A percentile compares a stretch with the other conserved stretches of the same genome.
Conservation (phyloP, 2,329 filamentous ascomycete genomes). For the Saccharata proteae region DNA sequence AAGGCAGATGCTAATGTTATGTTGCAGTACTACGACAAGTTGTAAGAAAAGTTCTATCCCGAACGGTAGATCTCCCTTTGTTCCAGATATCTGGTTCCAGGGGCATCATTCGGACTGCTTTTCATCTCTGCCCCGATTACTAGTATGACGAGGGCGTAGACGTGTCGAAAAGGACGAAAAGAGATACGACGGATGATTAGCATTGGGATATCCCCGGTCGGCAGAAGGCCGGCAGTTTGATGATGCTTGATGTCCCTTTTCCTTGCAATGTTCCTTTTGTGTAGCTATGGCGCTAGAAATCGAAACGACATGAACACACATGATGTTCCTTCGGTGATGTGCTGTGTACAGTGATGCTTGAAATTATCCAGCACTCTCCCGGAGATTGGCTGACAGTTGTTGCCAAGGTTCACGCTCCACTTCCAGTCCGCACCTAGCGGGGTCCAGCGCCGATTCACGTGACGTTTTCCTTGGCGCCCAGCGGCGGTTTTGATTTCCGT, state of each 20-base stretch:
- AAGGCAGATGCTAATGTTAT: constrained; percentile 27
- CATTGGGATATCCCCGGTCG: constrained; percentile 8
- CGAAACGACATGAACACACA: constrained; percentile 12
- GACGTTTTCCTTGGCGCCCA: no score
- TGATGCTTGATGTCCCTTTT: constrained; percentile 10
- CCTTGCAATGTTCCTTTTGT: constrained; percentile 11
- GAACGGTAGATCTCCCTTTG: constrained; percentile 31
- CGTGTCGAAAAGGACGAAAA: constrained; percentile 20
- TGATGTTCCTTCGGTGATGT: not conserved
- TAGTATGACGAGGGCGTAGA: constrained; percentile 10
- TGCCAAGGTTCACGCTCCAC: no score
- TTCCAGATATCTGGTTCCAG: constrained; percentile 14
- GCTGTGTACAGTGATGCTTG: no score
- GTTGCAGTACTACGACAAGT: constrained; percentile 92
- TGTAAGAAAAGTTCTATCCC: constrained; percentile 52
- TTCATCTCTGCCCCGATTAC: constrained; percentile 19
- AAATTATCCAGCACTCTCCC: no score
- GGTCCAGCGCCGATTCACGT: no score
- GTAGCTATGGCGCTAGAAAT: constrained; percentile 12
- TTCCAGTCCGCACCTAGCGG: no score
- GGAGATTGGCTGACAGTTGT: no score
- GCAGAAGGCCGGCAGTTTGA: constrained; percentile 8
- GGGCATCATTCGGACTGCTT: constrained; percentile 23
- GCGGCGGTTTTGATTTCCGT: no score
- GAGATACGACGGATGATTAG: constrained; percentile 20